Base-by-base conservation (phyloP, 306 rosid species). In the Lupinus albus region DNA sequence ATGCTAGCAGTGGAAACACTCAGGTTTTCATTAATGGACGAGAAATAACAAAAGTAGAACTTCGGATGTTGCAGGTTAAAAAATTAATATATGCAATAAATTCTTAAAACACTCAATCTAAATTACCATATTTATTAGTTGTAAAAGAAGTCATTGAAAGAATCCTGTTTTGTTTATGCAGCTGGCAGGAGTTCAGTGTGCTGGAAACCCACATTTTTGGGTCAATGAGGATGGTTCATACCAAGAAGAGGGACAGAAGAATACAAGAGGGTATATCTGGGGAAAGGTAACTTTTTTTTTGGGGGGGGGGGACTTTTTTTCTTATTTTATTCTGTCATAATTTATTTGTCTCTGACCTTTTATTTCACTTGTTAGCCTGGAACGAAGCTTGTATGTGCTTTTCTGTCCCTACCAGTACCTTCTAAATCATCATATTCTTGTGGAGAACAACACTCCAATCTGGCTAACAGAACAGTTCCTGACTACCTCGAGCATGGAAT, bases 151-250 rank as follows among this genome's bases (percentile, higher is more conserved):
- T 33, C 33, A 64, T 63, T 74, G 57, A 74, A 64, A 57, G 72
- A 41, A 64, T 53, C 10, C 8, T 59, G 56, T 61, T 61, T 67
- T 68, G 73, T 54, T 44, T 64, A 64, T 14, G 85, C 89, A 94
- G 99, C 82, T 94, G 86, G 97, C 97, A 7, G 99, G 99, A 61
- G 97, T 94, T 79, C 96, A 88, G 28, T 88, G 96, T 82, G 99
- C 97, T 61, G 99, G 99, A 50, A 86, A 94, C 79, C 99, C 97
- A 17, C 99, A 94, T 78, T 94, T 94, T 84, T 94, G 99, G 99
- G 91, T 94, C 72, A 88, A 94, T 69, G 99, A 94, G 36, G 99
- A 94, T 72, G 99, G 99, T 42, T 94, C 99, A 45, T 94, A 94
- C 83, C 99, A 90, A 82, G 99, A 94, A 77, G 99, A 94, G 92